phyloP scores from a whole-genome alignment of 352 stramenopile species.

The Pythium coloratum region DNA sequence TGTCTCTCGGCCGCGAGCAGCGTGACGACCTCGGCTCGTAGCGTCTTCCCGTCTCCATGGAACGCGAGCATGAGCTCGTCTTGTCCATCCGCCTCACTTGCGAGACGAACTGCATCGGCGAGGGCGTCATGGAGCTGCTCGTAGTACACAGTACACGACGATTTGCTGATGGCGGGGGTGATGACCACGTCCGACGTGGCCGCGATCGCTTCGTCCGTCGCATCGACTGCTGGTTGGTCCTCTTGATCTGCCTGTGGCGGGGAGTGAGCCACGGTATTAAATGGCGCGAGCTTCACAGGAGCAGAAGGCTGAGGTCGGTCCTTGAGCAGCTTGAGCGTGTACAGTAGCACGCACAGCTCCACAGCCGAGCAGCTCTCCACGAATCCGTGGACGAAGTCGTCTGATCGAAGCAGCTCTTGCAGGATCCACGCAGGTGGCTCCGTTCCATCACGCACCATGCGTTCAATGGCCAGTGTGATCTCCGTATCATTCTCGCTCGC shows the following conservation, averaged over 20 bases:
- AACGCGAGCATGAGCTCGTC: background rate
- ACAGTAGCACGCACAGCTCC: slow-evolving; percentile 16
- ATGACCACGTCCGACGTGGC: slow-evolving; percentile 10
- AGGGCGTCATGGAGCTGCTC: background rate
- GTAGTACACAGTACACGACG: background rate
- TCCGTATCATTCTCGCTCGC: background rate
- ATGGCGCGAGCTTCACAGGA: background rate
- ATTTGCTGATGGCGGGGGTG: background rate
- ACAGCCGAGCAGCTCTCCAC: background rate
- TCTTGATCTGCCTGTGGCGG: too few relatives aligned
- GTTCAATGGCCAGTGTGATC: slow-evolving; percentile 2
- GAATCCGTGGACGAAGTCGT: background rate
- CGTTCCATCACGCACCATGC: slow-evolving; percentile 6
- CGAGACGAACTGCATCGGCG: background rate
- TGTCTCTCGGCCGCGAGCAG: slow-evolving; percentile 5
- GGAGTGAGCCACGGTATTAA: background rate
- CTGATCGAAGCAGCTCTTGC: background rate
- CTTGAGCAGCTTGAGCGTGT: background rate
- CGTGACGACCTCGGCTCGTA: background rate
- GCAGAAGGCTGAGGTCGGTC: background rate
- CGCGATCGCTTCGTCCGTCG: background rate
- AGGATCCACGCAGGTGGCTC: background rate
- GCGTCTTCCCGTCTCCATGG: slow-evolving; percentile 4
- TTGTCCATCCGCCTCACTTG: background rate
- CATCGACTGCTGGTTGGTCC: background rate